A percentile compares a stretch with the other conserved stretches of the same genome.
phyloP scores from a whole-genome alignment of 225 moss, liverwort and hornwort species.

The Antitrichia curtipendula region DNA sequence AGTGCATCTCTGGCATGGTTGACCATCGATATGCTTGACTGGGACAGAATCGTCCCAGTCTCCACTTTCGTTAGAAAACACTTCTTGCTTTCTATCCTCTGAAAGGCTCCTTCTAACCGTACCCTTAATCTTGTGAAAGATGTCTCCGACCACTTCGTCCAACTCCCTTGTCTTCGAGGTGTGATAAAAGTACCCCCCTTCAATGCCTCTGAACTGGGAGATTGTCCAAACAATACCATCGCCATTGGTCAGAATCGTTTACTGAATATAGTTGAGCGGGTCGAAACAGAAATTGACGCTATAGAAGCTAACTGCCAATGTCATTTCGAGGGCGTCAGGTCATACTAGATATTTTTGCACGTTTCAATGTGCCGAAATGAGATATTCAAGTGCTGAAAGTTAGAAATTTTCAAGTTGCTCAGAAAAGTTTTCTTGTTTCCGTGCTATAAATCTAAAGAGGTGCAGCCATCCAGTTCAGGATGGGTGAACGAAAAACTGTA shows the following conservation, averaged over 20 bases:
- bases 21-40: no score
- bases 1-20: no score
- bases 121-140: conserved; percentile 80
- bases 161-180: conserved; percentile 81
- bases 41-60: neutral
- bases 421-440: no score
- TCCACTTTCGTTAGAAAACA: neutral
- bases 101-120: neutral
- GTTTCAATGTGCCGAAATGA: no score
- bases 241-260: neutral
- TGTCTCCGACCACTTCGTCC: conserved; percentile 75
- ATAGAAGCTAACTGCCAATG: no score
- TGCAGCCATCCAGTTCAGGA: no score
- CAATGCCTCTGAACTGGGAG: conserved; percentile 61
- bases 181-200: conserved; percentile 66
- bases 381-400: no score
- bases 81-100: neutral
- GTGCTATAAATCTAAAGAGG: no score
- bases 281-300: neutral
- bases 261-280: neutral
- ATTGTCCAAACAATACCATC: neutral
- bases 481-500: no score
- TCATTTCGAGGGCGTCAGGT: no score
- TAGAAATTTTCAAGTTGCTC: no score
- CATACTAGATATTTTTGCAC: no score